Evolutionary conservation across 2,329 filamentous ascomycete genomes (phyloP).

Genomic region (Arthroderma uncinatum): DNA sequence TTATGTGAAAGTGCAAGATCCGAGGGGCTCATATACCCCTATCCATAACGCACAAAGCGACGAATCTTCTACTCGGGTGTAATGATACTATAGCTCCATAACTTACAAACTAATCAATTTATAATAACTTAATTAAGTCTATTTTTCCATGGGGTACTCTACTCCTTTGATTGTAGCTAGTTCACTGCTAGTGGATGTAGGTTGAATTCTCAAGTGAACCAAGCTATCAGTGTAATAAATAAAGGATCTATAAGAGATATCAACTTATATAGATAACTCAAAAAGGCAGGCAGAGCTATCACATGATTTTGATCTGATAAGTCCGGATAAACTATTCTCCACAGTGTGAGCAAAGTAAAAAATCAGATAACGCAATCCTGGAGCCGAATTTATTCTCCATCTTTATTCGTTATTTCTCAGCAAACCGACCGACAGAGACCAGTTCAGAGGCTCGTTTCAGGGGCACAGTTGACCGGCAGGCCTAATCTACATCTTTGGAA

Average conservation of each 20-base stretch:
- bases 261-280: no score
- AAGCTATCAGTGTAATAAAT: no score
- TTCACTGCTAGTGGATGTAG: no score
- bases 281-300: no score
- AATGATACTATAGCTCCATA: not conserved
- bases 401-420: not conserved
- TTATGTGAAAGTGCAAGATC: not conserved
- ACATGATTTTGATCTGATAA: conserved; percentile 5
- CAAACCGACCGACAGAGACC: not conserved
- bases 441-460: not conserved
- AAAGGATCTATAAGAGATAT: no score
- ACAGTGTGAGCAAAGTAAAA: not conserved
- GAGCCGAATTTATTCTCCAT: conserved; percentile 5
- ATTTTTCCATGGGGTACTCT: no score
- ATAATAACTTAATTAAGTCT: no score
- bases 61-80: not conserved
- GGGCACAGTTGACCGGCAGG: not conserved
- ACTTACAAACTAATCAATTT: not conserved
- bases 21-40: conserved; percentile 4
- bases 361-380: conserved; percentile 13
- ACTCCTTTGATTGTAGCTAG: no score
- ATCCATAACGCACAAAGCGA: not conserved
- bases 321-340: not conserved
- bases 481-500: not conserved
- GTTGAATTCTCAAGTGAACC: no score